Base-by-base conservation (phyloP, 164 flowering plant genomes). In the Vitis labrusca region DNA sequence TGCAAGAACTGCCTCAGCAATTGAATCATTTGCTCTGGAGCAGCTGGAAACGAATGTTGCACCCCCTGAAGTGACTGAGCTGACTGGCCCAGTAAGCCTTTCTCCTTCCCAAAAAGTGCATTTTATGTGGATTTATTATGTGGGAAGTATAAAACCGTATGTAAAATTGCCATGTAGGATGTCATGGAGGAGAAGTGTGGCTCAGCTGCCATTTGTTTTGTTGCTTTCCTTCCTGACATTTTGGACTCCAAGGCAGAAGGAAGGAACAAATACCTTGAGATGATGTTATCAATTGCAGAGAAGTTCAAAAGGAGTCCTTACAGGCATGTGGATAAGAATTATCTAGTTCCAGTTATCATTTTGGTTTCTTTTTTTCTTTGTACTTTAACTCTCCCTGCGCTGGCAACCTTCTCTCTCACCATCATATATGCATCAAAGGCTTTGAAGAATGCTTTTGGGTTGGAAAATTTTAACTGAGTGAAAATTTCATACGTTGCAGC, bases 161-260 rank as follows among this genome's bases (percentile, higher is more conserved):
- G 9, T 64, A 14, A 37, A 56, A 48, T 69, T 65, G 74, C 51
- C 50, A 3, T 79, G 37, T 71, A 95, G 99, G 96, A 88, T 71
- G 91, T 86, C 70, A 74, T 95, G 93, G 97, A 95, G 66, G 96
- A 91, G 78, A 90, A 93, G 74, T 95, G 99, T 79, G 93, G 89
- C 61, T 78, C 98, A 11, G 92, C 98, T 75, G 98, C 97, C 59
- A 91, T 95, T 56, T 95, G 99, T 79, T 95, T 95, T 82, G 97
- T 93, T 63, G 75, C 96, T 64, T 95, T 95, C 82, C 88, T 95
- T 15, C 96, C 99, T 50, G 98, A 95, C 74, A 95, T 95, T 76
- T 84, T 95, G 89, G 99, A 93, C 80, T 86, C 98, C 59, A 91
- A 90, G 78, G 98, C 98, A 8, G 98, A 91, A 55, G 99, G 99